A percentile compares a stretch with the other conserved stretches of the same genome.
phyloP scores from a whole-genome alignment of 2,329 filamentous ascomycete genomes.

The Ophiostoma montium region DNA sequence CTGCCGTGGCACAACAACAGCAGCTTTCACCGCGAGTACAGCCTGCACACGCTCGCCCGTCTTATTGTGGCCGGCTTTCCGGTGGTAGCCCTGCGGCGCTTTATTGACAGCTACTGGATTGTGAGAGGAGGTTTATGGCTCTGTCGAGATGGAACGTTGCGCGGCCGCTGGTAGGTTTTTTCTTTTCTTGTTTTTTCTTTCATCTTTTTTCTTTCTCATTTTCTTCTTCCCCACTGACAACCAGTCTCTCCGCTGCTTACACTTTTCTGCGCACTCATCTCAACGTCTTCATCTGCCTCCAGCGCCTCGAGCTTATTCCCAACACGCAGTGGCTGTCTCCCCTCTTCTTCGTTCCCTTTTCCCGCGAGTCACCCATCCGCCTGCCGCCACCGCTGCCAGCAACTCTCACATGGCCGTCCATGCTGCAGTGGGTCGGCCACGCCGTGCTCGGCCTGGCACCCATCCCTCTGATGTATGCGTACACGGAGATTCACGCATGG shows the following conservation, averaged over 20 bases:
- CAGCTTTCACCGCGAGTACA: slow-evolving; percentile 21
- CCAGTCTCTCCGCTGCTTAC: slow-evolving; percentile 11
- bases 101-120: neutral
- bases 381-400: slow-evolving; percentile 28
- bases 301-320: slow-evolving; percentile 34
- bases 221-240: neutral
- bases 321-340: slow-evolving; percentile 28
- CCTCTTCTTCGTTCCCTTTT: slow-evolving; percentile 41
- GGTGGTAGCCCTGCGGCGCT: neutral
- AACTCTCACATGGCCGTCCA: slow-evolving; percentile 23
- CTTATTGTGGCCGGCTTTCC: slow-evolving; percentile 27
- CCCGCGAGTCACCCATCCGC: slow-evolving; percentile 33
- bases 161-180: neutral
- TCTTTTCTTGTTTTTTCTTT: neutral
- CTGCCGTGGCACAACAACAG: slow-evolving; percentile 33
- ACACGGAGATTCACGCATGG: slow-evolving; percentile 24
- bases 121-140: neutral
- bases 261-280: slow-evolving; percentile 33
- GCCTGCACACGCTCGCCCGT: slow-evolving; percentile 20
- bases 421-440: slow-evolving; percentile 30
- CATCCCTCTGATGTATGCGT: slow-evolving; percentile 31
- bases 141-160: neutral
- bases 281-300: slow-evolving; percentile 37
- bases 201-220: neutral
- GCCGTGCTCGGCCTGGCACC: slow-evolving; percentile 31